A percentile compares a stretch with the other conserved stretches of the same genome.
phyloP scores from a whole-genome alignment of 1,284 basidiomycete species.

The Leccinum huronense region DNA sequence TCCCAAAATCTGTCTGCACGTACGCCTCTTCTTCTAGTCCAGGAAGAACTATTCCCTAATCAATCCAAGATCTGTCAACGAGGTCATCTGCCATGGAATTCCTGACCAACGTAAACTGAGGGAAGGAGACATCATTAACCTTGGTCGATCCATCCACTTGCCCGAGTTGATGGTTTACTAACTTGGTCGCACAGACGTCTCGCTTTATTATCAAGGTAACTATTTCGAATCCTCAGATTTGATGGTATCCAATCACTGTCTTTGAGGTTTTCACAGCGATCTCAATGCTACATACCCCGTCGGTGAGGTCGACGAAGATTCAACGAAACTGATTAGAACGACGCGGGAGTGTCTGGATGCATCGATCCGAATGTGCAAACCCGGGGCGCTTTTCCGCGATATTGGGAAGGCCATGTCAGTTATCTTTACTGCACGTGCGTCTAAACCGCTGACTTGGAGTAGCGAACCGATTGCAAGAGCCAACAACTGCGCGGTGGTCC shows the following conservation, averaged over 20 bases:
- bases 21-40: constrained; percentile 39
- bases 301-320: constrained; percentile 81
- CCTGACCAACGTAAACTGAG: constrained; percentile 84
- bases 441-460: constrained; percentile 15
- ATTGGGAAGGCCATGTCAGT: constrained; percentile 79
- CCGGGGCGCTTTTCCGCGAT: constrained; percentile 83
- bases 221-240: background rate
- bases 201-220: constrained; percentile 67
- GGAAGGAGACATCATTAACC: constrained; percentile 93
- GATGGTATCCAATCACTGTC: constrained; percentile 2
- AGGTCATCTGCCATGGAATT: constrained; percentile 96
- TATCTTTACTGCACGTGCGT: constrained; percentile 6
- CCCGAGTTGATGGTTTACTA: constrained; percentile 11
- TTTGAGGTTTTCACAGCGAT: constrained; percentile 82
- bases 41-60: constrained; percentile 10
- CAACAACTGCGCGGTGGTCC: constrained; percentile 80
- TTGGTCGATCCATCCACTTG: constrained; percentile 50
- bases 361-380: constrained; percentile 88
- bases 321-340: constrained; percentile 76
- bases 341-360: constrained; percentile 82
- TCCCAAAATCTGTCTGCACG: constrained; percentile 97
- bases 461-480: constrained; percentile 82
- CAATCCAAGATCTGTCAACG: constrained; percentile 78
- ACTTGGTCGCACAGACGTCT: constrained; percentile 47
- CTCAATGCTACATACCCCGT: constrained; percentile 91